Percentiles rank a stretch among this genome's conserved stretches.
phyloP scores from a whole-genome alignment of 2,329 filamentous ascomycete genomes.

The Drechslera avenae region DNA sequence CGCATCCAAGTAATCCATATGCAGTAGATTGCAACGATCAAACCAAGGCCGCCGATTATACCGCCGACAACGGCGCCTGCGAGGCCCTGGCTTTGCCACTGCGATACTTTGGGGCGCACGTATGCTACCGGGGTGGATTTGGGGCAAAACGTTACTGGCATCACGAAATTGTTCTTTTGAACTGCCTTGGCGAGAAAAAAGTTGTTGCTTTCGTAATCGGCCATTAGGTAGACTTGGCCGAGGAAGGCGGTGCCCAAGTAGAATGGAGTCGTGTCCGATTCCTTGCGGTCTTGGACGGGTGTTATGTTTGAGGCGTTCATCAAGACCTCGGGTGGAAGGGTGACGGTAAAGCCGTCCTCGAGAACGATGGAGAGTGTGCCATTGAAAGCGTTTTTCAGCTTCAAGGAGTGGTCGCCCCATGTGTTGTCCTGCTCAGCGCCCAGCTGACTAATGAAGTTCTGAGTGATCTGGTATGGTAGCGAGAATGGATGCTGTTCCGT shows the following conservation, averaged over 20 bases:
- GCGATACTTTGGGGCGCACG: constrained; percentile 29
- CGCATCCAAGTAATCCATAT: constrained; percentile 38
- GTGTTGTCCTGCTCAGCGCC: constrained; percentile 44
- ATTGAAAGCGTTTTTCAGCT: constrained; percentile 45
- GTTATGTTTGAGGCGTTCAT: constrained; percentile 48
- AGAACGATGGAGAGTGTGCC: constrained; percentile 51
- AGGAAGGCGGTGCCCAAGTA: constrained; percentile 51
- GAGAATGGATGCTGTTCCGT: constrained; percentile 52
- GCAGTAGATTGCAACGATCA: constrained; percentile 36
- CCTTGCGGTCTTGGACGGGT: constrained; percentile 40
- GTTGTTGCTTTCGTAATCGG: constrained; percentile 47
- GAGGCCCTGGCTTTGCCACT: constrained; percentile 43
- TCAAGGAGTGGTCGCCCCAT: constrained; percentile 47
- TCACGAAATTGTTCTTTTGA: constrained; percentile 49
- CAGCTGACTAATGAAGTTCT: constrained; percentile 48
- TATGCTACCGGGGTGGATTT: constrained; percentile 45
- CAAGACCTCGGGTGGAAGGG: constrained; percentile 47
- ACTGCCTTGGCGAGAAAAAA: constrained; percentile 52
- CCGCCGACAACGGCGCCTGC: constrained; percentile 49
- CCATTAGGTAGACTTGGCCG: constrained; percentile 52
- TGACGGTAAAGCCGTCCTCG: constrained; percentile 48
- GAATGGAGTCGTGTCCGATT: constrained; percentile 38
- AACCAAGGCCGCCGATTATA: constrained; percentile 43
- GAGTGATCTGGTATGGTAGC: constrained; percentile 49
- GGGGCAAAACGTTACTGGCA: constrained; percentile 50